Evolutionary conservation across 176 grass and related monocot species (phyloP).

Genomic region (Metroxylon sagu): DNA sequence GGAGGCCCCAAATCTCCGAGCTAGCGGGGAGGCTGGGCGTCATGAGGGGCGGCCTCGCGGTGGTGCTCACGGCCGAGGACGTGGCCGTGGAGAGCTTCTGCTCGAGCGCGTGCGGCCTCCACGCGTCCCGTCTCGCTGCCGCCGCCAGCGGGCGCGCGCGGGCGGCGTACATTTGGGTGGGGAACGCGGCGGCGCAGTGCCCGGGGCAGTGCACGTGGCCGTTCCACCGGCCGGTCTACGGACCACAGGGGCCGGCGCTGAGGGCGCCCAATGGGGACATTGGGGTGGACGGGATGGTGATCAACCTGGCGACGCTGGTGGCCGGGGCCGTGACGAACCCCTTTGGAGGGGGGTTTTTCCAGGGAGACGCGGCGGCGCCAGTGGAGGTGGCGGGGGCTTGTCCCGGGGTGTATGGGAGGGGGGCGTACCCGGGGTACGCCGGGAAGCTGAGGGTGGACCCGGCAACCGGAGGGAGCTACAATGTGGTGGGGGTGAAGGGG

Average conservation of each 20-base stretch:
- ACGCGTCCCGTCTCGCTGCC: constrained; percentile 10
- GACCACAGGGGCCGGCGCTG: constrained; percentile 26
- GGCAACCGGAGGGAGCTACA: constrained; percentile 56
- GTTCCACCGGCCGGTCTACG: constrained; percentile 35
- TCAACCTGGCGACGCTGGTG: constrained; percentile 71
- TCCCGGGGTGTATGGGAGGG: constrained; percentile 41
- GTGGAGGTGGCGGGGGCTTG: constrained; percentile 59
- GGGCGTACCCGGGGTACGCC: constrained; percentile 52
- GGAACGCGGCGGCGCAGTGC: constrained; percentile 53
- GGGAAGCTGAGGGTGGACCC: constrained; percentile 43
- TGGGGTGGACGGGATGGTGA: constrained; percentile 58
- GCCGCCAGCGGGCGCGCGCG: not conserved
- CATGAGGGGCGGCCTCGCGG: constrained; percentile 33
- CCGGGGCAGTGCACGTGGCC: constrained; percentile 67
- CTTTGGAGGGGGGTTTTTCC: constrained; percentile 57
- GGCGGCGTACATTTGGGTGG: constrained; percentile 64
- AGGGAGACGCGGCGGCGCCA: constrained; percentile 42
- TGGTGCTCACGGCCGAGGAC: constrained; percentile 74
- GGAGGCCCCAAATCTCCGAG: constrained; percentile 29
- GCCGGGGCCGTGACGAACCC: constrained; percentile 74
- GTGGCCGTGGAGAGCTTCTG: constrained; percentile 63
- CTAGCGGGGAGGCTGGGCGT: constrained; percentile 61
- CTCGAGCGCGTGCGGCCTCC: constrained; percentile 47
- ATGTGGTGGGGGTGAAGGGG: constrained; percentile 67
- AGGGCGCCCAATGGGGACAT: constrained; percentile 57